Percentiles rank a stretch among this genome's conserved stretches.
These are phyloP conservation scores for Calocybe gangraenosa DNA, from an alignment of 768 basidiomycete genomes.

Conservation along the genomic window DNA sequence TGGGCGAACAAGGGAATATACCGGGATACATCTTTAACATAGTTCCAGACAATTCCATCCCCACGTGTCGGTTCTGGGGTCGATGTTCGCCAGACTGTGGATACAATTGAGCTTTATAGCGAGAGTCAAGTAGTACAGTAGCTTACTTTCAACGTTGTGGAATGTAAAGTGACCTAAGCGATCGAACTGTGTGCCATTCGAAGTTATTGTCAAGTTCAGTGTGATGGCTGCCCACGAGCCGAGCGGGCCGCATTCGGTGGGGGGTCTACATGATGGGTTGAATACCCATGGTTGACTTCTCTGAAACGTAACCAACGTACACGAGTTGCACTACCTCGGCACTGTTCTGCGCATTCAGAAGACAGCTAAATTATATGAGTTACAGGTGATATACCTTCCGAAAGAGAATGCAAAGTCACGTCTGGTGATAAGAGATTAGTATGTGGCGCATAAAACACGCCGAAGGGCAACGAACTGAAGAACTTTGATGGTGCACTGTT, in stretches of 20 bases:
- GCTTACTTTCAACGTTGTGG: constrained; percentile 71
- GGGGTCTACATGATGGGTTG: constrained; percentile 46
- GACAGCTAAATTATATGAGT: neutral
- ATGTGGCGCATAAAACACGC: neutral
- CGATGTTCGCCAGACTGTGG: constrained; percentile 72
- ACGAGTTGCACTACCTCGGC: constrained; percentile 60
- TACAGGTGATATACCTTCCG: constrained; percentile 41
- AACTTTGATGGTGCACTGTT: constrained; percentile 62
- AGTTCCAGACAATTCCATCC: constrained; percentile 77
- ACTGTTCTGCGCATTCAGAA: constrained; percentile 26
- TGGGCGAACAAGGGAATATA: constrained; percentile 69
- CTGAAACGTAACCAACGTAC: constrained; percentile 30
- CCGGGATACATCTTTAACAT: constrained; percentile 69
- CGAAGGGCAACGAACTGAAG: constrained; percentile 43
- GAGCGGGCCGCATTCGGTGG: constrained; percentile 61
- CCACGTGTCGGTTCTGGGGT: constrained; percentile 69
- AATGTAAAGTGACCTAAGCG: constrained; percentile 71
- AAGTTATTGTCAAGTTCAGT: constrained; percentile 73
- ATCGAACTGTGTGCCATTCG: constrained; percentile 76
- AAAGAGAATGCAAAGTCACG: constrained; percentile 73
- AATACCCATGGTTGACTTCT: neutral
- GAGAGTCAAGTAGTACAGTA: neutral
- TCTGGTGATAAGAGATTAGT: constrained; percentile 26
- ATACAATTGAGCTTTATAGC: neutral
- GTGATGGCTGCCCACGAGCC: constrained; percentile 76